Base-by-base conservation (phyloP, 805 yeast species). In the Sugiyamaella qingdaonensis region DNA sequence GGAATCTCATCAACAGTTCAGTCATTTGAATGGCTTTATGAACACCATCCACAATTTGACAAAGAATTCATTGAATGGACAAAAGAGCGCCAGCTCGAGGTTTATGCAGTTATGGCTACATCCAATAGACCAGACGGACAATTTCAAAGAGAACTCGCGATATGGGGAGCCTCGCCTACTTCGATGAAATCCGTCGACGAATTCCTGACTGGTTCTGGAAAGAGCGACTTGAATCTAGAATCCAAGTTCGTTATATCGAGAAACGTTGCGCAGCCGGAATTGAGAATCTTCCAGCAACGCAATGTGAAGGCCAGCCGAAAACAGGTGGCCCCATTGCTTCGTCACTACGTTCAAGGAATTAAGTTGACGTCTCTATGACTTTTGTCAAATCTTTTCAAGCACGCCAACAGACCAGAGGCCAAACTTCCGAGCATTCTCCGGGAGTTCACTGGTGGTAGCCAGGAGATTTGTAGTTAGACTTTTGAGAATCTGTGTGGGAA, bases 1-100 rank as follows among this genome's bases (percentile, higher is more conserved):
- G 98, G 98, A 0, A 85, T 92, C 61, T 79, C 91, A 46, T 85
- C 97, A 0, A 70, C 85, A 9, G 87, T 85, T 1, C 84, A 80
- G 64, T 75, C 88, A 0, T 67, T 85, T 29, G 68, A 70, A 4
- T 85, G 86, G 82, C 58, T 87, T 0, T 27, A 61, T 10, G 50
- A 59, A 4, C 59, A 65, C 13, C 67, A 64, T 52, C 63, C 58
- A 10, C 57, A 60, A 13, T 59, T 73, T 13, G 62, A 62, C 24
- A 36, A 49, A 49, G 74, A 56, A 45, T 56, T 71, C 41, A 54
- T 61, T 2, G 54, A 62, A 27, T 72, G 64, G 54, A 71, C 70
- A 2, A 51, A 51, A 33, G 65, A 69, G 54, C 66, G 69, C 24
- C 34, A 62, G 0, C 64, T 79, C 10, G 78, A 75, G 51, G 58